Evolutionary conservation across 2,329 filamentous ascomycete genomes (phyloP), one percentile per base, ranked within the genome.

Genomic region (Lithohypha guttulata): DNA sequence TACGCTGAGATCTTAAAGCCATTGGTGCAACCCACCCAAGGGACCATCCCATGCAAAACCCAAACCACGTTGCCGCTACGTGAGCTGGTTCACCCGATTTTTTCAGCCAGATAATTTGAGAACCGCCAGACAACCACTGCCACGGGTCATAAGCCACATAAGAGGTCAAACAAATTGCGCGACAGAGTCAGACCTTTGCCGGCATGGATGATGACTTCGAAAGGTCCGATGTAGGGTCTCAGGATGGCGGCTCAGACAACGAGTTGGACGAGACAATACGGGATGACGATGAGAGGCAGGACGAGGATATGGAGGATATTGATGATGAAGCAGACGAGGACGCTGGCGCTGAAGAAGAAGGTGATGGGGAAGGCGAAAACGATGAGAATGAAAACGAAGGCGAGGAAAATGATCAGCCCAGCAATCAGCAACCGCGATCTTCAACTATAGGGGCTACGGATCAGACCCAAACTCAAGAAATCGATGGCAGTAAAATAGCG

Each of bases 241-340:
- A 62, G 52, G 63, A 67, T 47, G 64, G 61, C 42, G 66, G 61
- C 50, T 68, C 64, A 19, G 65, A 69, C 43, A 67, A 68, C 35
- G 65, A 68, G 39, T 58, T 59, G 42, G 64, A 67, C 18, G 64
- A 67, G 26, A 58, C 58, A 19, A 62, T 66, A 55, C 54, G 60
- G 44, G 41, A 15, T 11, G 61, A 64, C 21, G 59, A 45, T 10
- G 57, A 63, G 10, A 53, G 50, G 26, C 33, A 35, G 3, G 60
- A 61, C 22, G 57, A 56, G 25, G 61, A 63, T 23, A 51, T 53
- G 34, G 59, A 62, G 2, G 62, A 66, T 45, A 62, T 58, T 44
- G 65, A 61, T 47, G 64, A 61, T 14, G 64, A 68, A 40, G 65
- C 64, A 33, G 64, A 67, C 34, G 58, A 57, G 34, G n/a, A n/a